These are phyloP conservation scores for Metschnikowia shivogae DNA, from an alignment of 805 yeast species.

Conservation along the genomic window DNA sequence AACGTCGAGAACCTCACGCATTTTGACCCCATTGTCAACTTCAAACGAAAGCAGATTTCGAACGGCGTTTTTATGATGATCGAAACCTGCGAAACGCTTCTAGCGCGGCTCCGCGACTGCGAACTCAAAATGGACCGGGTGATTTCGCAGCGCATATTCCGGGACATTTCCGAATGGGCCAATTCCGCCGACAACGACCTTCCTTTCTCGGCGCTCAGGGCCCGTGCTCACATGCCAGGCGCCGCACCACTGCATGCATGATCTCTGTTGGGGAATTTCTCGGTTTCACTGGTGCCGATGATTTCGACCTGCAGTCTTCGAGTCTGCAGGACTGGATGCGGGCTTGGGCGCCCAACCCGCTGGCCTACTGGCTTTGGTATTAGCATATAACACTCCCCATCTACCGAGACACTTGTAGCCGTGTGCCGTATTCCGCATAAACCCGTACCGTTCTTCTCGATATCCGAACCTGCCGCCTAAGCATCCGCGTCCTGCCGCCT, in stretches of 20 bases:
- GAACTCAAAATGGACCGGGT: constrained; percentile 56
- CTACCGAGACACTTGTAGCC: too few species aligned
- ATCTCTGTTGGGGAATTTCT: too few species aligned
- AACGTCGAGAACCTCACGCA: constrained; percentile 54
- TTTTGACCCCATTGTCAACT: constrained; percentile 62
- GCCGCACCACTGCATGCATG: background rate
- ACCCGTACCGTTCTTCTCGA: too few species aligned
- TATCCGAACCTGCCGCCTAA: too few species aligned
- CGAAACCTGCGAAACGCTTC: constrained; percentile 74
- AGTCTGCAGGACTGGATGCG: background rate
- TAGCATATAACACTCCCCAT: too few species aligned
- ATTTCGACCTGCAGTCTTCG: too few species aligned
- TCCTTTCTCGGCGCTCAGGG: constrained; percentile 10
- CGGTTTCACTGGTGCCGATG: too few species aligned
- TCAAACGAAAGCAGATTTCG: constrained; percentile 50
- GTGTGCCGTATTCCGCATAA: too few species aligned
- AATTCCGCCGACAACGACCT: constrained; percentile 45
- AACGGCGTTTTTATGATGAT: constrained; percentile 52
- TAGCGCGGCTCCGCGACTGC: constrained; percentile 53
- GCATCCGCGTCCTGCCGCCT: too few species aligned
- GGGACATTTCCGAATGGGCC: constrained; percentile 64
- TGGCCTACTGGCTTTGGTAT: too few species aligned
- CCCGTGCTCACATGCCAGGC: background rate
- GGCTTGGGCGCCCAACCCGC: too few species aligned
- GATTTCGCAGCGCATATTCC: constrained; percentile 52